Base-by-base conservation (phyloP, 75 land plant species). In the Selaginella moellendorffii region DNA sequence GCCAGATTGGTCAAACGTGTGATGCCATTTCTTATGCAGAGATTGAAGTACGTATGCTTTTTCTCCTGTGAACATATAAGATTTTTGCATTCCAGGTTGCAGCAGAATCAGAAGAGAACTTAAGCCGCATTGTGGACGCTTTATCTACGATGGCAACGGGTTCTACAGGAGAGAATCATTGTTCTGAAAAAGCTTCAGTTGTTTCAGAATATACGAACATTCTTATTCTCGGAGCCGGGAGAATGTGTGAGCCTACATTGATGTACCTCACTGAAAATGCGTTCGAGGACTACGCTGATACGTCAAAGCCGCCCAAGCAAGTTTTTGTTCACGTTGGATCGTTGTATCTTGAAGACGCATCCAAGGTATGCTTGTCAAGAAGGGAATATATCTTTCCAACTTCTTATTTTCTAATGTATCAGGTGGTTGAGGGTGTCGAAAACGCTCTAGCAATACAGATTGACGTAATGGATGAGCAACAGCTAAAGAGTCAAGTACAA, bases 231-330 rank as follows among this genome's bases (percentile, higher is more conserved):
- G 99, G 99, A 58, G 99, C 96, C 23, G 99, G 99, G 0, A 80
- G 96, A n/a, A 95, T 89, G 54, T 93, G 96, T 54, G 80, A 81
- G 60, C 96, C 99, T 72, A 96, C 90, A 61, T 85, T 71, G 56
- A 95, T 77, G 52, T 79, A n/a, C n/a, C n/a, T n/a, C n/a, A n/a
- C n/a, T n/a, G n/a, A 36, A 36, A 36, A 36, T 36, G 10, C 14
- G 5, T 14, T 36, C 46, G 14, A 36, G 46, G 46, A 36, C 10
- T 14, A 36, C n/a, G n/a, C n/a, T n/a, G n/a, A n/a, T n/a, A n/a
- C n/a, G n/a, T n/a, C n/a, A n/a, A n/a, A n/a, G n/a, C n/a, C n/a
- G n/a, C n/a, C n/a, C n/a, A n/a, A n/a, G n/a, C n/a, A 68, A 27
- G 62, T 81, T 63, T 65, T 71, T 23, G 90, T 89, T 42, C 64